Evolutionary conservation across 2,329 filamentous ascomycete species (phyloP), one percentile per base, ranked within the genome.

Genomic region (Didymella segeticola): DNA sequence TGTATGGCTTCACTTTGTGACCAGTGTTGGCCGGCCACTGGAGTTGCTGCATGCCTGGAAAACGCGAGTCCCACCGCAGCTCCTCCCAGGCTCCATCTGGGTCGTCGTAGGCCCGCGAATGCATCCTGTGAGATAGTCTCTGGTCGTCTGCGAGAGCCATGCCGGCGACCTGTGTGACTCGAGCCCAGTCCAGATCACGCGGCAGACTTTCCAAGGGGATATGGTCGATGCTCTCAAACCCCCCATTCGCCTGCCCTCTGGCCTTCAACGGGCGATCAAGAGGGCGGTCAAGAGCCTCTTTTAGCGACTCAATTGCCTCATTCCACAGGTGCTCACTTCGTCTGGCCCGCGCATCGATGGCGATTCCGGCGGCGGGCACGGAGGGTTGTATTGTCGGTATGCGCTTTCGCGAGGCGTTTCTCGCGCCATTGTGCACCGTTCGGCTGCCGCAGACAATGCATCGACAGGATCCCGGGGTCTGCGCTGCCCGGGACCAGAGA

Each of bases 401-500:
- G 80, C 73, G 81, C 75, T 65, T 79, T 72, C 33, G 78, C 79
- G 80, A 72, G 60, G 80, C 81, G 47, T 82, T 80, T 64, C 78
- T 80, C 45, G 79, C 71, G 26, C 79, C 75, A 19, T 78, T 76
- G 33, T 80, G 81, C 37, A 83, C 81, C 47, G 80, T 73, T 66
- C 80, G 81, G 52, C 82, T 80, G 55, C 80, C 76, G 75, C 86
- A 89, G 66, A 83, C 79, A 62, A 82, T 79, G 77, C 86, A 89
- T 74, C 81, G 82, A 77, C 86, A 89, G 65, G 82, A 80, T 60
- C 73, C 74, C 74, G 82, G 83, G 76, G 81, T 81, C 80, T 83
- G 83, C 66, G 82, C 80, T 77, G 85, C 83, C 77, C 86, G 83
- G 74, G 85, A 86, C 86, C 87, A 88, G 63, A 90, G 72, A 60